phyloP scores from a whole-genome alignment of 1,139 yeast species.

The Zhuliangozyma blackwelliae region DNA sequence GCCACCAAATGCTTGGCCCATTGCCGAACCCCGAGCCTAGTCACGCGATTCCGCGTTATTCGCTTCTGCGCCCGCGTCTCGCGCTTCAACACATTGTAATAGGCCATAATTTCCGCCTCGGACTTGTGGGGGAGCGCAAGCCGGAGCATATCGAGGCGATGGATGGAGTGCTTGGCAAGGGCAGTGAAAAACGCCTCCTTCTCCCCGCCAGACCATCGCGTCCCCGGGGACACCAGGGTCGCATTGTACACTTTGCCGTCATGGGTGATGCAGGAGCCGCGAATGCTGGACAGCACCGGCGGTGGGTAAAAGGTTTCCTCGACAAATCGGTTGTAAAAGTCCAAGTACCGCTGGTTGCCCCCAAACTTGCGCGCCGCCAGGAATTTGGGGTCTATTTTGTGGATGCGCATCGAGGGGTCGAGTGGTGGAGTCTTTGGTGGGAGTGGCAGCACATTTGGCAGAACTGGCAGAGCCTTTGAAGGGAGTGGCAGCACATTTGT shows the following conservation, averaged over 20 bases:
- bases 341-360: conserved; percentile 20
- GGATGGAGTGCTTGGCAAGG: conserved; percentile 47
- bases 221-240: conserved; percentile 11
- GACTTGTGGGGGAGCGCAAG: conserved; percentile 39
- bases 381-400: too few relatives aligned
- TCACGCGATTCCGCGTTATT: conserved; percentile 2
- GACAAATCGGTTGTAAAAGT: conserved; percentile 20
- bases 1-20: conserved; percentile 17
- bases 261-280: conserved; percentile 7
- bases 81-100: conserved; percentile 36
- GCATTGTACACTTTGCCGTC: conserved; percentile 8
- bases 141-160: conserved; percentile 38
- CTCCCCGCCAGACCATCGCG: conserved; percentile 19
- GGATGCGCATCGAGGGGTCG: too few relatives aligned
- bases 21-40: conserved; percentile 2
- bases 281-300: too few relatives aligned
- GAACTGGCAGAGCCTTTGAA: too few relatives aligned
- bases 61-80: conserved; percentile 20
- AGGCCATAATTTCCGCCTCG: conserved; percentile 40
- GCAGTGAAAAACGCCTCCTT: conserved; percentile 21
- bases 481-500: too few relatives aligned
- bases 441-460: too few relatives aligned
- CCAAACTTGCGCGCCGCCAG: too few relatives aligned
- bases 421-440: too few relatives aligned
- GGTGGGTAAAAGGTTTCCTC: conserved; percentile 5